Evolutionary conservation across 371 early-diverging fungal genomes (phyloP), one percentile per base, ranked within the genome.

Genomic region (Mucor indicus): DNA sequence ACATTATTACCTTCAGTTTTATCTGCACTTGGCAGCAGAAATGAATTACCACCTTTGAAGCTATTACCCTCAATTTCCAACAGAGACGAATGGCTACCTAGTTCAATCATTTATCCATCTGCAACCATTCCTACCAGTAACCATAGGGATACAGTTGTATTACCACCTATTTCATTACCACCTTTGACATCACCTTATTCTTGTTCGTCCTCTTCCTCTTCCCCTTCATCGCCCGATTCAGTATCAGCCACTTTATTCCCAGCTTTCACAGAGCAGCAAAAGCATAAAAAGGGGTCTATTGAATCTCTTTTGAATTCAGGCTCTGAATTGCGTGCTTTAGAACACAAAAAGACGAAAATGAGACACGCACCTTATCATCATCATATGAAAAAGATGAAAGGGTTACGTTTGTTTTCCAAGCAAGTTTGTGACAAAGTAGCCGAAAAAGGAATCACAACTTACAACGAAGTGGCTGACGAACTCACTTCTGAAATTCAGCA

Each of bases 361-460:
- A 19, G 23, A 19, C 4, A 19, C 8, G 20, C 38, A 27, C 29
- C 7, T 27, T 27, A 27, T 27, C 38, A 33, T 10, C 25, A 53
- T 21, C 45, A 54, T 10, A 27, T 1, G 17, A 36, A 43, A 36
- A 41, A 57, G 21, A 60, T 62, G n/a, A 72, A 69, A 47, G 84
- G 85, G 7, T 53, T 85, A 37, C 68, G 85, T 2, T 81, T 83
- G 48, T 83, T 84, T 43, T 79, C 79, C 38, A 70, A 74, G 44
- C 72, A 69, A 53, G 84, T 85, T n/a, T 79, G 80, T 50, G 81
- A 82, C 37, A 84, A 84, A 50, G 85, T 85, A 19, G 67, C 72
- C 44, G 58, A 64, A 43, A 81, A 79, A 46, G 81, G 81, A 13
- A 55, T 72, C 15, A 85, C 85, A 11, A 80, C 83, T 6, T 84